Evolutionary conservation across 129 eudicot genomes (phyloP).

Genomic region (Helianthus tuberosus): DNA sequence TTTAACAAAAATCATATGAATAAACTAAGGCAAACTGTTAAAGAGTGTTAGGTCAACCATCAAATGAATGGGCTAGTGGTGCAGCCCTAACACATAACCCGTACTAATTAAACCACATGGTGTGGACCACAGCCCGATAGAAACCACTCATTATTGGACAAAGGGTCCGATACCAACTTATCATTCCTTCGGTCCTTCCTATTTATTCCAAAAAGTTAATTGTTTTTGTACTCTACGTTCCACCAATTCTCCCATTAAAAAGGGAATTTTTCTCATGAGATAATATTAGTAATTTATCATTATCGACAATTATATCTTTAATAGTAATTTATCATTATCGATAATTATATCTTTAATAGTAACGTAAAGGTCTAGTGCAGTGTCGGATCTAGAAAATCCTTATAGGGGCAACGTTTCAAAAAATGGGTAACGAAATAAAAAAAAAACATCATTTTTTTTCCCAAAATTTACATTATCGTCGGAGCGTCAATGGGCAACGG

Average conservation of each 20-base stretch:
- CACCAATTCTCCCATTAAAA: neutral
- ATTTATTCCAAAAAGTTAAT: neutral
- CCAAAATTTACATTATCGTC: too few species aligned
- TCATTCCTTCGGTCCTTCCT: neutral
- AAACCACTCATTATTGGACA: constrained; percentile 8
- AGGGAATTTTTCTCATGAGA: too few species aligned
- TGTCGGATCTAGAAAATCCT: too few species aligned
- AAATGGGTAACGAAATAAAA: too few species aligned
- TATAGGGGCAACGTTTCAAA: too few species aligned
- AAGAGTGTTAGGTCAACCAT: neutral
- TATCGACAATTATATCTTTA: too few species aligned
- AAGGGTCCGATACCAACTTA: neutral
- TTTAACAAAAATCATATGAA: neutral
- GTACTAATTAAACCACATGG: constrained; percentile 25
- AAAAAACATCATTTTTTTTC: too few species aligned
- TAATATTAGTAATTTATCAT: too few species aligned
- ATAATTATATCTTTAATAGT: too few species aligned
- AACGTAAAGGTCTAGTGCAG: too few species aligned
- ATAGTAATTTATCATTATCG: too few species aligned
- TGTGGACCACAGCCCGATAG: constrained; percentile 32
- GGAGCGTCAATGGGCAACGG: too few species aligned
- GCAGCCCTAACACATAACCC: constrained; percentile 21
- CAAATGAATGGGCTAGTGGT: constrained; percentile 18
- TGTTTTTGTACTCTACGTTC: neutral
- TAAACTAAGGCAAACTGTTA: neutral